Evolutionary conservation across 192 early-diverging fungal genomes (phyloP).

Genomic region (Coemansia aciculifera): DNA sequence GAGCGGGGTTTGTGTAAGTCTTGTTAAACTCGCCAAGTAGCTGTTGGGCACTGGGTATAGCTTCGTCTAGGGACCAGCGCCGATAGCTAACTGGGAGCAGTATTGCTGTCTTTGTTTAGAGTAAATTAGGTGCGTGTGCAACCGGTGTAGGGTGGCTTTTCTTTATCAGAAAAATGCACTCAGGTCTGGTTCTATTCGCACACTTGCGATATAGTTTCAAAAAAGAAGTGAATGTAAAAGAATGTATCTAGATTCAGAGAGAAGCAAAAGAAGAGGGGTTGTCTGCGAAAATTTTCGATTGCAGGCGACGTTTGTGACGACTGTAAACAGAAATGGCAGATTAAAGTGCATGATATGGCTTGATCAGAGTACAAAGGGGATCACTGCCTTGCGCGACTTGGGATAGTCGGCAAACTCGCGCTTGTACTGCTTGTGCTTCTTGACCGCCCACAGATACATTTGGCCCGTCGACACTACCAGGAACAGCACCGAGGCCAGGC

Average conservation of each 20-base stretch:
- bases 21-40: not conserved
- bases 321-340: not conserved
- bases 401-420: constrained; percentile 94
- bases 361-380: constrained; percentile 59
- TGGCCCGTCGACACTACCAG: constrained; percentile 71
- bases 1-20: not conserved
- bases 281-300: constrained; percentile 9
- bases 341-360: not conserved
- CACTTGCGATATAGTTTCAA: not conserved
- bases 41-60: not conserved
- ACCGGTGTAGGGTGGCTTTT: not conserved
- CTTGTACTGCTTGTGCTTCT: constrained; percentile 90
- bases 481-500: constrained; percentile 65
- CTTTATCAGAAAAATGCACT: not conserved
- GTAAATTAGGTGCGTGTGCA: not conserved
- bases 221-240: not conserved
- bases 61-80: not conserved
- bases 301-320: not conserved
- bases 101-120: not conserved
- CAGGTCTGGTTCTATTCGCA: not conserved
- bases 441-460: constrained; percentile 95
- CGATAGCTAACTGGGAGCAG: not conserved
- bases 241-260: not conserved
- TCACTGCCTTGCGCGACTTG: constrained; percentile 74
- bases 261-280: too few relatives aligned